Conservation (phyloP, 169 alveolate species). For the Plasmodium adleri region DNA sequence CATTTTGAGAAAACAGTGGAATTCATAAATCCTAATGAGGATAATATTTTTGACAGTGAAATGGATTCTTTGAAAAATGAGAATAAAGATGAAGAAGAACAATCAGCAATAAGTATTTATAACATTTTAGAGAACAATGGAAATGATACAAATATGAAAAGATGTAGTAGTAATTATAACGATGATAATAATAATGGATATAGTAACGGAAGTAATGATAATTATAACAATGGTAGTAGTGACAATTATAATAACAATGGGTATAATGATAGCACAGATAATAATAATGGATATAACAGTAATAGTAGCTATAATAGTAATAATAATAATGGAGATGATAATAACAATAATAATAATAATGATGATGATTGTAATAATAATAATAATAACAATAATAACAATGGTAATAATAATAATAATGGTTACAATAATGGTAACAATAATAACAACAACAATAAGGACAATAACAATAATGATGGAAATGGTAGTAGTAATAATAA, state of each 20-base stretch:
- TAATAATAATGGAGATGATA: not conserved
- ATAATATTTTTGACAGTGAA: not conserved
- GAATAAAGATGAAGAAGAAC: not conserved
- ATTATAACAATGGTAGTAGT: not conserved
- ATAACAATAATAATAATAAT: constrained; percentile 4
- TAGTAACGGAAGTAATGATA: not conserved
- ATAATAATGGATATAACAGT: not conserved
- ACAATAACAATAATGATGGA: not conserved
- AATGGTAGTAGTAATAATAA: constrained; percentile 4
- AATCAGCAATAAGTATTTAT: no score
- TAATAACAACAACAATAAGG: not conserved
- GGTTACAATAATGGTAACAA: constrained; percentile 3
- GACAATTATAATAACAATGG: constrained; percentile 10
- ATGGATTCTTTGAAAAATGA: not conserved
- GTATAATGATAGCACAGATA: constrained; percentile 2
- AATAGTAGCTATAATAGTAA: not conserved
- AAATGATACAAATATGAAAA: no score
- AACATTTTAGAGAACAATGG: no score
- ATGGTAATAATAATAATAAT: constrained; percentile 7
- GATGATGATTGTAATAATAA: not conserved
- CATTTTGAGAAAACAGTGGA: no score
- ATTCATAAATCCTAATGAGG: not conserved
- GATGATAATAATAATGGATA: not conserved
- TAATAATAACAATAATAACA: not conserved
- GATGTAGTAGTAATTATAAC: not conserved